Conservation (phyloP, 352 stramenopile species). For the Globisporangium orthogonon region DNA sequence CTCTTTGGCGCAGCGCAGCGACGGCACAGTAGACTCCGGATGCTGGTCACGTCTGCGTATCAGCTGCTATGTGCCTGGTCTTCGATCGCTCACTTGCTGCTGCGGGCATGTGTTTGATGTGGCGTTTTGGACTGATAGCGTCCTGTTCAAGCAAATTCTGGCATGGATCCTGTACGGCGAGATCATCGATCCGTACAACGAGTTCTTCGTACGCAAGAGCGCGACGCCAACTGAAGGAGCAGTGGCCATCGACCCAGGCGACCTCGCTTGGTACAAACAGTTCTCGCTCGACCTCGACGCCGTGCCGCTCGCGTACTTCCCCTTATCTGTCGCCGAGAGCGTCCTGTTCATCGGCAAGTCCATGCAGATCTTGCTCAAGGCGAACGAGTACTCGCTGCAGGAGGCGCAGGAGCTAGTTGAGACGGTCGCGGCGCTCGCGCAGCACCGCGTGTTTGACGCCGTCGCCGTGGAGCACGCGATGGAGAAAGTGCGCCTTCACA, state of each 20-base stretch:
- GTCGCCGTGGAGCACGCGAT: constrained; percentile 44
- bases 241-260: constrained; percentile 7
- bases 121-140: constrained; percentile 17
- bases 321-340: constrained; percentile 47
- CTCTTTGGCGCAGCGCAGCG: background rate
- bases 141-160: constrained; percentile 79
- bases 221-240: background rate
- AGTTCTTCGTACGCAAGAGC: constrained; percentile 68
- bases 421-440: constrained; percentile 28
- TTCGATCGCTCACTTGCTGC: no score
- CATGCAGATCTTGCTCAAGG: constrained; percentile 42
- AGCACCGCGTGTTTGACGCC: constrained; percentile 36
- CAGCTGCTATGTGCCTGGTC: background rate
- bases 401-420: constrained; percentile 45
- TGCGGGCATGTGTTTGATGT: no score
- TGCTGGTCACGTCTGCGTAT: background rate
- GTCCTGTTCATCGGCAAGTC: constrained; percentile 67
- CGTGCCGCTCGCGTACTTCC: constrained; percentile 56
- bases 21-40: no score
- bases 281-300: constrained; percentile 50
- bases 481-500: constrained; percentile 43
- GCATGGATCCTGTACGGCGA: constrained; percentile 74
- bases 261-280: constrained; percentile 37
- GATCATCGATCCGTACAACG: constrained; percentile 55
- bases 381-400: constrained; percentile 35